Conservation (phyloP, 2,329 filamentous ascomycete species). For the Colletotrichum orbiculare region DNA sequence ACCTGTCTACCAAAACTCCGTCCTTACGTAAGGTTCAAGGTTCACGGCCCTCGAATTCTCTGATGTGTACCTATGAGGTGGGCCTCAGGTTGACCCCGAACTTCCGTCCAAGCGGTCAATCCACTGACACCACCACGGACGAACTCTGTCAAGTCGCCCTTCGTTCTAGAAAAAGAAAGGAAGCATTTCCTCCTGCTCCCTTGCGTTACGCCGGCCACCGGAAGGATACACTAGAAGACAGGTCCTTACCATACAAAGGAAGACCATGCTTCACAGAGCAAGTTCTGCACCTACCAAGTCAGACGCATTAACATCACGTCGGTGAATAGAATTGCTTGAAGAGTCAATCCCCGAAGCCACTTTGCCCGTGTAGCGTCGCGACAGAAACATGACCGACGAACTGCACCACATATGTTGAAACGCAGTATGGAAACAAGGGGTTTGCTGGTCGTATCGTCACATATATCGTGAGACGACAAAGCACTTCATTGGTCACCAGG, state of each 20-base stretch:
- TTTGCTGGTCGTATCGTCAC: conserved; percentile 15
- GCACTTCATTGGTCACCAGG: neutral
- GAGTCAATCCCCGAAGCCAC: neutral
- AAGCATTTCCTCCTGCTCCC: no score
- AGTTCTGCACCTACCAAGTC: neutral
- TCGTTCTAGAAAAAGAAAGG: neutral
- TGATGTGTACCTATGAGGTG: conserved; percentile 23
- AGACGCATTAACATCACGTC: neutral
- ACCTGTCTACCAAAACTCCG: no score
- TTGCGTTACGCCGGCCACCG: no score
- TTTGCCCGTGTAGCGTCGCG: conserved; percentile 1
- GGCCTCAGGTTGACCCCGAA: conserved; percentile 21
- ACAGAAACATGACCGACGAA: neutral
- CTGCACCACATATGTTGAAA: conserved; percentile 24
- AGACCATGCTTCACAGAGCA: no score
- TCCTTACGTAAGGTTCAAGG: no score
- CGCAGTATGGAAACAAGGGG: conserved; percentile 12
- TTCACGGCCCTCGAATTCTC: no score
- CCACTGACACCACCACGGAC: conserved; percentile 18
- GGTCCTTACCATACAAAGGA: no score
- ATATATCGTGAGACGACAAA: neutral
- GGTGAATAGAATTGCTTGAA: no score
- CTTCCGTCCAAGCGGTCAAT: conserved; percentile 9
- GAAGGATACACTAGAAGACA: no score
- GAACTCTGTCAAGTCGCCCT: conserved; percentile 18